A percentile compares a stretch with the other conserved stretches of the same genome.
phyloP scores from a whole-genome alignment of 163 green algal species.

The Scenedesmus sp. region DNA sequence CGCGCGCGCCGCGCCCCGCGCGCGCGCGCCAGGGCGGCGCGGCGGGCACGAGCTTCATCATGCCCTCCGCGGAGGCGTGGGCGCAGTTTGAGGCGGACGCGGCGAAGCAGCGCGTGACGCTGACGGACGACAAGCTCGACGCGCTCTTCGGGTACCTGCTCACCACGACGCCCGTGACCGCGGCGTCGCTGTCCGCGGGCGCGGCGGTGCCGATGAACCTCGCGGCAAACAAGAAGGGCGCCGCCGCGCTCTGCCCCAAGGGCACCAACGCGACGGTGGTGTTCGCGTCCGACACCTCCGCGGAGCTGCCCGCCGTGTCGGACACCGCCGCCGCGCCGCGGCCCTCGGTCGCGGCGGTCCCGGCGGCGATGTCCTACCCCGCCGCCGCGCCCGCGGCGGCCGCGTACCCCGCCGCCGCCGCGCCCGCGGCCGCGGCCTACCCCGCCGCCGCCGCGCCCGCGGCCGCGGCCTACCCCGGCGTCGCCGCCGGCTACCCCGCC shows the following conservation, averaged over 20 bases:
- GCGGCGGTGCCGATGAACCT: neutral
- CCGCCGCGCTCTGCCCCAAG: slow-evolving; percentile 16
- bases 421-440: neutral
- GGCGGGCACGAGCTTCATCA: slow-evolving; percentile 30
- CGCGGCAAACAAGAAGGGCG: neutral
- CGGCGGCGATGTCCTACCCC: no score
- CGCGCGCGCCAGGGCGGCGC: slow-evolving; percentile 18
- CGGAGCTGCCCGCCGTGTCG: neutral
- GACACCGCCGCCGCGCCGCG: neutral
- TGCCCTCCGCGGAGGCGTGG: slow-evolving; percentile 43
- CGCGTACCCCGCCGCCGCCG: neutral
- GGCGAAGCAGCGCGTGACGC: slow-evolving; percentile 9
- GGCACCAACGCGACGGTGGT: slow-evolving; percentile 21
- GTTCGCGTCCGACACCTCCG: slow-evolving; percentile 4
- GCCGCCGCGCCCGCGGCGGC: neutral
- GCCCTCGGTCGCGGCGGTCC: no score
- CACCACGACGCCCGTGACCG: neutral
- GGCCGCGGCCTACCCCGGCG: neutral
- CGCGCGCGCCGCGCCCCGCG: no score
- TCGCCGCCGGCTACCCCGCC: neutral
- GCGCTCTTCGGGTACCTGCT: slow-evolving; percentile 42
- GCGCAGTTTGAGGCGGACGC: slow-evolving; percentile 32
- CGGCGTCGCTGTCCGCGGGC: neutral
- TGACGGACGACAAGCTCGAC: slow-evolving; percentile 32
- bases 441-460: neutral